These are phyloP conservation scores for Chaetoceros tenuissimus DNA, from an alignment of 108 stramenopile species.

Conservation along the genomic window DNA sequence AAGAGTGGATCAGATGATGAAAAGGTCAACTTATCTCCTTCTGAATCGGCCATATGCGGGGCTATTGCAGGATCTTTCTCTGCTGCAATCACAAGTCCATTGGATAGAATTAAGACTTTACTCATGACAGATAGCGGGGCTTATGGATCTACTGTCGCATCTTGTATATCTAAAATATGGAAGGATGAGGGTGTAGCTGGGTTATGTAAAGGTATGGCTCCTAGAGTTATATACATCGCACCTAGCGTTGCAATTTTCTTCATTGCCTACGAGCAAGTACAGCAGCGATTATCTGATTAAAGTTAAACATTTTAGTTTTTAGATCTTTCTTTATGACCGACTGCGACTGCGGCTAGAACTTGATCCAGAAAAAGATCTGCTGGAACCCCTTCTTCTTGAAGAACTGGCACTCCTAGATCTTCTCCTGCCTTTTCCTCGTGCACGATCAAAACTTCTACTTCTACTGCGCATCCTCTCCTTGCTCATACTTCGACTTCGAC, in stretches of 20 bases:
- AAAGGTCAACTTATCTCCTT: conserved; percentile 31
- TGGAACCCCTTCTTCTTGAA: no score
- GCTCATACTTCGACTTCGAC: no score
- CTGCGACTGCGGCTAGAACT: no score
- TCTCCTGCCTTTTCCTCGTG: no score
- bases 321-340: no score
- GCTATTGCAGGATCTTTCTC: conserved; percentile 71
- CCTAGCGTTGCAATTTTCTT: conserved; percentile 80
- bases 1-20: background rate
- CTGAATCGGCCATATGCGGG: conserved; percentile 66
- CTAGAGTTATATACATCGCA: conserved; percentile 68
- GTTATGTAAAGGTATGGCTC: conserved; percentile 51
- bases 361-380: no score
- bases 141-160: conserved; percentile 46
- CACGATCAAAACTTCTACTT: no score
- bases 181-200: conserved; percentile 55
- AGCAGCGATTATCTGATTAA: conserved; percentile 23
- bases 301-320: no score
- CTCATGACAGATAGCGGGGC: conserved; percentile 67
- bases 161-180: conserved; percentile 45
- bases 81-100: conserved; percentile 59
- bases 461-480: no score
- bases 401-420: no score
- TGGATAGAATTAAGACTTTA: conserved; percentile 72
- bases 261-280: conserved; percentile 64